These are phyloP conservation scores for Fusarium sp. DNA, from an alignment of 2,329 filamentous ascomycete genomes.

Conservation along the genomic window DNA sequence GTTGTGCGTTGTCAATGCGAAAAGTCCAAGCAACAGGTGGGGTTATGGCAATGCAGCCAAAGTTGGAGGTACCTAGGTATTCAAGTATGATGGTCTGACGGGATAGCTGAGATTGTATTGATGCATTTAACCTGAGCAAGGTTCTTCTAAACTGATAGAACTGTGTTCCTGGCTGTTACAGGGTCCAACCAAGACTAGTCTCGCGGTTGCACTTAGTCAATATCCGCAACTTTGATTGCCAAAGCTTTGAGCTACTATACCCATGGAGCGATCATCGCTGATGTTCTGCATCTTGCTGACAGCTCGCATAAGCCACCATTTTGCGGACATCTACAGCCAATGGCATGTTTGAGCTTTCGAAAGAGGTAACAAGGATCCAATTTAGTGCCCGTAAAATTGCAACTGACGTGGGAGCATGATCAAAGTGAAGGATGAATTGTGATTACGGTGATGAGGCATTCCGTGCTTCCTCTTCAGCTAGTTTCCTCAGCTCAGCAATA, in stretches of 20 bases:
- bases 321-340: constrained; percentile 4
- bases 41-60: background rate
- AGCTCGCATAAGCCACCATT: constrained; percentile 15
- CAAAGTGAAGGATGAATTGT: constrained; percentile 1
- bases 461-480: constrained; percentile 22
- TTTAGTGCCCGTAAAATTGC: background rate
- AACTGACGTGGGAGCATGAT: constrained; percentile 3
- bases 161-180: background rate
- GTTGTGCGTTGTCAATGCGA: constrained; percentile 14
- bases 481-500: constrained; percentile 64
- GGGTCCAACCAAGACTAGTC: background rate
- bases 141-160: background rate
- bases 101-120: too few relatives aligned
- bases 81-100: too few relatives aligned
- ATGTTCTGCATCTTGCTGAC: constrained; percentile 17
- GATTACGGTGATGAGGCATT: constrained; percentile 24
- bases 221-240: background rate
- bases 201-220: background rate
- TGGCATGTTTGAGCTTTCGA: background rate
- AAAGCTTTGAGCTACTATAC: background rate
- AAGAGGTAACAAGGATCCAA: constrained; percentile 7
- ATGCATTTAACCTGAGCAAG: too few relatives aligned
- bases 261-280: constrained; percentile 8
- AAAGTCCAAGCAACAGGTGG: constrained; percentile 7
- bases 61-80: too few relatives aligned